phyloP scores from a whole-genome alignment of 352 stramenopile genomes.

The Phytophthora constricta region DNA sequence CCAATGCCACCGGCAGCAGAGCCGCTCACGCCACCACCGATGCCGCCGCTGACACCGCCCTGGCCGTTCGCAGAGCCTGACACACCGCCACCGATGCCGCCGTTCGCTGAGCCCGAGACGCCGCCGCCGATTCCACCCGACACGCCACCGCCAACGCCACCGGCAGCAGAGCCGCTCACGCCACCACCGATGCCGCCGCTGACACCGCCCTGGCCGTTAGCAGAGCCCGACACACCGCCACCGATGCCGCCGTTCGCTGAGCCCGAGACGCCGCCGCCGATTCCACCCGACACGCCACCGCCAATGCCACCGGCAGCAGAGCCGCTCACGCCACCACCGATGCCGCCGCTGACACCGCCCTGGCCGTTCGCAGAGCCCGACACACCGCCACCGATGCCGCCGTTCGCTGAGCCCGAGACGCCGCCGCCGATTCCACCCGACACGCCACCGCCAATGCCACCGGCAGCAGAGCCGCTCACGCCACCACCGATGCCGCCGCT shows the following conservation, averaged over 20 bases:
- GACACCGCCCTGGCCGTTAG: not conserved
- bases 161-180: too few species aligned
- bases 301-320: not conserved
- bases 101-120: not conserved
- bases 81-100: not conserved
- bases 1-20: too few species aligned
- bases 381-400: too few species aligned
- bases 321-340: slow-evolving; percentile 1
- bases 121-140: not conserved
- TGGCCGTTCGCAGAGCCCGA: too few species aligned
- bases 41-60: not conserved
- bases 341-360: too few species aligned
- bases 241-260: not conserved
- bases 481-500: too few species aligned
- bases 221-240: too few species aligned
- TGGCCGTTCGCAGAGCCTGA: not conserved
- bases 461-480: too few species aligned
- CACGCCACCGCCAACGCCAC: not conserved
- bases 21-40: not conserved
- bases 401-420: too few species aligned
- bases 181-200: not conserved
- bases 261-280: not conserved
- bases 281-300: not conserved
- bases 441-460: too few species aligned
- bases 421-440: too few species aligned